phyloP scores from a whole-genome alignment of 345 rosid genomes.

The Gossypium herbaceum region DNA sequence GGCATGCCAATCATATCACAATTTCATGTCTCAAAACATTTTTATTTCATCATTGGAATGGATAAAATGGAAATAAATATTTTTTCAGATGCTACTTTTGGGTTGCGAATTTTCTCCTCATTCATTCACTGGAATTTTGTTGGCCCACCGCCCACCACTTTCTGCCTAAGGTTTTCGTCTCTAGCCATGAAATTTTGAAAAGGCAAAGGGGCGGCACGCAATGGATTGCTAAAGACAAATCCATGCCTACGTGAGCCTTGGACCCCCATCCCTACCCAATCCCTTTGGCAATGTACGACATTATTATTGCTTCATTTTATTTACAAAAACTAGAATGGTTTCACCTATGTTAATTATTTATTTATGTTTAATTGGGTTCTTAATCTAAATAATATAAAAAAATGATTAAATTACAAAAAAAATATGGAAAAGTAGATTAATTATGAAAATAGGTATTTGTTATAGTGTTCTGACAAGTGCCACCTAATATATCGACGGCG shows the following conservation, averaged over 20 bases:
- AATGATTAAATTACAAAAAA: too few species aligned
- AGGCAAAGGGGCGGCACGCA: constrained; percentile 21
- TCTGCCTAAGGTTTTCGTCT: background rate
- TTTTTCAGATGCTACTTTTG: background rate
- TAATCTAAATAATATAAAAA: too few species aligned
- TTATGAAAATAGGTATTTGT: too few species aligned
- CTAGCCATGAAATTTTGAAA: background rate
- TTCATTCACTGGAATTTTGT: too few species aligned
- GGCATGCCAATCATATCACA: background rate
- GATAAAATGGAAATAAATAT: constrained; percentile 1
- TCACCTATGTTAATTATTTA: too few species aligned
- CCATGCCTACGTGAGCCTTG: background rate
- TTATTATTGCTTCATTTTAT: too few species aligned
- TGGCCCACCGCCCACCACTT: background rate
- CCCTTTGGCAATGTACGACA: background rate
- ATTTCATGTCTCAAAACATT: background rate
- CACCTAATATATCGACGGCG: too few species aligned
- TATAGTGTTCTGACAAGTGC: too few species aligned
- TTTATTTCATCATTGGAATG: background rate
- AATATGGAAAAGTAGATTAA: too few species aligned
- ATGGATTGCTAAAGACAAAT: background rate
- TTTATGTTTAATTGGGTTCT: too few species aligned
- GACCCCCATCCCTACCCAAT: background rate
- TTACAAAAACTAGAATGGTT: too few species aligned
- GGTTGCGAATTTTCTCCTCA: background rate